A percentile compares a stretch with the other conserved stretches of the same genome.
Evolutionary conservation across 345 rosid genomes (phyloP).

Genomic region (Boechera stricta): DNA sequence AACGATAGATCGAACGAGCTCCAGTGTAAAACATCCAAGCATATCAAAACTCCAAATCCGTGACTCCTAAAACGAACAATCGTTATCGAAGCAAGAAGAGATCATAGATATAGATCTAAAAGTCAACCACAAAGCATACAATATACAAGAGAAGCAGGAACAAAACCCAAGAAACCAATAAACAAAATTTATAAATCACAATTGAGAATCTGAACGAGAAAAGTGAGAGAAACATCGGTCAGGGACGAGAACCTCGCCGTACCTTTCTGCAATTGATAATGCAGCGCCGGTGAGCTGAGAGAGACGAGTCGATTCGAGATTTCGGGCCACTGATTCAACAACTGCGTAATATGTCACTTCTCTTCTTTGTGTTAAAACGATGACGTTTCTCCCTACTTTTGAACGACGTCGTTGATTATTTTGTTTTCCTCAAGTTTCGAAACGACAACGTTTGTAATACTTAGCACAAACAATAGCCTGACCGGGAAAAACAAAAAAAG

Average conservation of each 20-base stretch:
- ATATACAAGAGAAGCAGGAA: background rate
- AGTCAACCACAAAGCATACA: conserved; percentile 38
- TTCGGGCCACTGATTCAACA: conserved; percentile 32
- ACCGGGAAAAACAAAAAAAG: background rate
- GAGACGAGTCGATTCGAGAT: conserved; percentile 38
- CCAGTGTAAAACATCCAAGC: conserved; percentile 23
- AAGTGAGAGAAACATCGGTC: background rate
- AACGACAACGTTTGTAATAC: background rate
- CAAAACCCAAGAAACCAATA: conserved; percentile 8
- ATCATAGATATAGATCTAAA: conserved; percentile 35
- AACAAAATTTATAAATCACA: background rate
- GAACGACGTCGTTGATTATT: background rate
- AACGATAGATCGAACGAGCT: conserved; percentile 32
- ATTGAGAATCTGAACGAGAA: conserved; percentile 24
- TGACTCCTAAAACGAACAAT: background rate
- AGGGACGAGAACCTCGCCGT: conserved; percentile 14
- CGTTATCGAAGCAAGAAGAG: background rate
- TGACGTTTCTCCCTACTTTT: background rate
- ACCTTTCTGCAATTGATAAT: conserved; percentile 18
- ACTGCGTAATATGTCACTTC: conserved; percentile 26
- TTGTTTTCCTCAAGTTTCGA: background rate
- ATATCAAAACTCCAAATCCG: conserved; percentile 15
- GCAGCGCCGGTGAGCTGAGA: conserved; percentile 35
- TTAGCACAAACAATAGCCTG: too few species aligned
- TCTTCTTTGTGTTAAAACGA: conserved; percentile 1